Evolutionary conservation across 2,329 filamentous ascomycete genomes (phyloP), one percentile per base, ranked within the genome.

Genomic region (Xylaria sp.): DNA sequence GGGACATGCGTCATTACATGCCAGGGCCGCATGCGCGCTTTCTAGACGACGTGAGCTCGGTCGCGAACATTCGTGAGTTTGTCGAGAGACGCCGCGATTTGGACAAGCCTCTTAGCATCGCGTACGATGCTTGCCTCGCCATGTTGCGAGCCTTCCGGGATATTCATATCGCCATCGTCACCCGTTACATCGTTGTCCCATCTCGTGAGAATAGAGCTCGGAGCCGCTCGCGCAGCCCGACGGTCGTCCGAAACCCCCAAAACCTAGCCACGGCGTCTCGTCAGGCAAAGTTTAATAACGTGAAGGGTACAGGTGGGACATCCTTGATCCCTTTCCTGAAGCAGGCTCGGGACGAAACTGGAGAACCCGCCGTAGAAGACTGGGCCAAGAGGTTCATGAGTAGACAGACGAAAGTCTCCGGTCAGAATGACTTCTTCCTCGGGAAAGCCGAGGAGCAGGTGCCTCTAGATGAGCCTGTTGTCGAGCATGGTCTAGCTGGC

Each of bases 1-100:
- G 91, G 72, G 95, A 99, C 67, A 99, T 99, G 95, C 90, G 94
- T 60, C 86, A 86, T 46, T 99, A 99, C 78, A 99, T 99, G 95
- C 95, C 95, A 0, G 94, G 93, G 0, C 87, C 90, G 0, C 95
- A 99, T 73, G 90, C 93, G 3, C 88, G 91, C 40, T 99, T 99
- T 78, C 83, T 99, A 3, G 85, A 90, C 66, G 90, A 96, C 65
- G 88, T 97, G 11, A 83, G 86, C 51, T 81, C 81, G 15, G 88
- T 97, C 3, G 88, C 94, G 68, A 98, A 98, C 72, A 92, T 99
- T 68, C 90, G 92, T 29, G 83, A 89, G 17, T 98, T 90, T 70
- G 93, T 97, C 51, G 85, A 90, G 67, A 75, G 73, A 68, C 68
- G 85, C 84, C 72, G 80, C 75, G 58, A 59, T 4, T 78, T 80